phyloP scores from a whole-genome alignment of 345 rosid species.

The Theobroma cacao region DNA sequence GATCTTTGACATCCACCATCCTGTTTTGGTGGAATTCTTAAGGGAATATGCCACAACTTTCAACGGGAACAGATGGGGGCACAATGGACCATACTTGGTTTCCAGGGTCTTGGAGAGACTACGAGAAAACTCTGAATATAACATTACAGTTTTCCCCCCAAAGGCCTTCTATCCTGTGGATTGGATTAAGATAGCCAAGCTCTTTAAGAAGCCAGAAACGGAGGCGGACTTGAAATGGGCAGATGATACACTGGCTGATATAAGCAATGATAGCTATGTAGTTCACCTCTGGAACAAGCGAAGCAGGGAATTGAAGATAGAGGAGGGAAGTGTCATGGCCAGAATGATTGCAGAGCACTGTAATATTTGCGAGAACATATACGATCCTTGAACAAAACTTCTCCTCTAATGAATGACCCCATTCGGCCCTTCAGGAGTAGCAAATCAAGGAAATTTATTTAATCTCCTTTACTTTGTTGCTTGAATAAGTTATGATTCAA shows the following conservation, averaged over 20 bases:
- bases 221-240: conserved; percentile 39
- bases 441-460: neutral
- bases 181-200: conserved; percentile 50
- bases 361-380: conserved; percentile 33
- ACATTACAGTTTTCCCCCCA: conserved; percentile 44
- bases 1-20: conserved; percentile 62
- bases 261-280: conserved; percentile 33
- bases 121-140: conserved; percentile 32
- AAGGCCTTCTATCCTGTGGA: conserved; percentile 64
- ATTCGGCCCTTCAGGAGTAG: neutral
- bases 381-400: conserved; percentile 11
- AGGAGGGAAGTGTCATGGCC: conserved; percentile 47
- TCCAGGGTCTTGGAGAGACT: conserved; percentile 53
- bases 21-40: conserved; percentile 52
- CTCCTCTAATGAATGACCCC: neutral
- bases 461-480: neutral
- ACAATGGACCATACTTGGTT: conserved; percentile 70
- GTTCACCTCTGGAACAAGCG: conserved; percentile 60
- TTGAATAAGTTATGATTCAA: conserved; percentile 1
- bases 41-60: conserved; percentile 63
- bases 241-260: conserved; percentile 23
- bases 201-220: conserved; percentile 52
- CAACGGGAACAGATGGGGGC: conserved; percentile 70
- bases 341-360: conserved; percentile 46
- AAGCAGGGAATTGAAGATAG: conserved; percentile 37